Percentiles rank a stretch among this genome's conserved stretches.
Conservation (phyloP, 2,329 filamentous ascomycete species). For the Aspergillus sp. region DNA sequence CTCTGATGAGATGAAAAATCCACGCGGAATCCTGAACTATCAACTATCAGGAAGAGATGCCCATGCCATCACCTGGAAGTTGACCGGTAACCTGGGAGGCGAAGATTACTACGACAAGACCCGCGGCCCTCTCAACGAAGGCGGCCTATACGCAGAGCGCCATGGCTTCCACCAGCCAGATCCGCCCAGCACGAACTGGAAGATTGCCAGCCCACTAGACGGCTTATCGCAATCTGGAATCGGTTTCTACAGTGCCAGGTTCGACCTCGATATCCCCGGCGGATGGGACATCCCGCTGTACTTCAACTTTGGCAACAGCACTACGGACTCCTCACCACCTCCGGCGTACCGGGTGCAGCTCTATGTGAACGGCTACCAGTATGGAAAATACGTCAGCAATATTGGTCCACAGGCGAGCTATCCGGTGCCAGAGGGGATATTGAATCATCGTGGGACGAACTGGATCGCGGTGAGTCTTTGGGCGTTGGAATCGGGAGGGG, state of each 20-base stretch:
- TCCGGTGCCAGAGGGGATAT: conserved; percentile 64
- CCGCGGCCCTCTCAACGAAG: conserved; percentile 52
- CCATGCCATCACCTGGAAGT: conserved; percentile 42
- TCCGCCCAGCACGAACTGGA: conserved; percentile 32
- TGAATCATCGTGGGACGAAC: conserved; percentile 63
- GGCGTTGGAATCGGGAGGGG: conserved; percentile 53
- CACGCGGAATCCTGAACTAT: conserved; percentile 47
- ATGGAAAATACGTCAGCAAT: conserved; percentile 58
- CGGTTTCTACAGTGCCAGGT: conserved; percentile 45
- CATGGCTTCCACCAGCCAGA: conserved; percentile 49
- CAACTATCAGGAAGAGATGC: conserved; percentile 31
- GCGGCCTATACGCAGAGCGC: conserved; percentile 48
- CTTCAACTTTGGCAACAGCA: conserved; percentile 41
- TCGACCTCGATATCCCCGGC: conserved; percentile 43
- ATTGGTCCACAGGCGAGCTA: conserved; percentile 66
- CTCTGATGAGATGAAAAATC: conserved; percentile 49
- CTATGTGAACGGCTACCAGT: conserved; percentile 71
- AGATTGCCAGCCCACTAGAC: conserved; percentile 26
- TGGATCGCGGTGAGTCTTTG: conserved; percentile 61
- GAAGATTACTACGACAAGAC: conserved; percentile 46
- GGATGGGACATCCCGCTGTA: conserved; percentile 51
- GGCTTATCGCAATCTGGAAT: conserved; percentile 43
- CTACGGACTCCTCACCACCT: conserved; percentile 39
- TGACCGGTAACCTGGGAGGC: conserved; percentile 52
- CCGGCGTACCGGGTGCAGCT: conserved; percentile 53